These are phyloP conservation scores for Conoideocrella luteorostrata DNA, from an alignment of 2,329 filamentous ascomycete species.

Conservation along the genomic window DNA sequence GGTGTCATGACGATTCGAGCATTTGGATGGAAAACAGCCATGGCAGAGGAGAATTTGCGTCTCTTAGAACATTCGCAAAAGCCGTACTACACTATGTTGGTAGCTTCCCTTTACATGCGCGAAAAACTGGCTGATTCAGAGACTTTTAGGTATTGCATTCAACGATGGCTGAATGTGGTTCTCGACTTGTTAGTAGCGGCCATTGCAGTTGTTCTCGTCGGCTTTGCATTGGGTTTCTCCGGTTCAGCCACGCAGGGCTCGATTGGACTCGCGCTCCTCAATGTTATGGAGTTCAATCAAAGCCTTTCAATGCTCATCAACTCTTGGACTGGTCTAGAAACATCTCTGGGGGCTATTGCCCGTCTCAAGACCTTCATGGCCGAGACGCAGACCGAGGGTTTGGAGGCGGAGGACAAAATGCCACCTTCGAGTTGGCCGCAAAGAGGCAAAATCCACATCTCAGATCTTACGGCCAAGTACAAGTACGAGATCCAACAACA, in stretches of 20 bases:
- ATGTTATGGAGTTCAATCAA: conserved; percentile 5
- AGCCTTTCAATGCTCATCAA: conserved; percentile 2
- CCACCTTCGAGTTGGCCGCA: conserved; percentile 18
- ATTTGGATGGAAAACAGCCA: conserved; percentile 9
- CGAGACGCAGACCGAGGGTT: conserved; percentile 4
- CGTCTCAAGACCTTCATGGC: conserved; percentile 16
- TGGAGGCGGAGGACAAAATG: background rate
- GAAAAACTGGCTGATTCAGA: too few relatives aligned
- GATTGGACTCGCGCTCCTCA: conserved; percentile 4
- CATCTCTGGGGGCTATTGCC: conserved; percentile 9
- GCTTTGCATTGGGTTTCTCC: conserved; percentile 1
- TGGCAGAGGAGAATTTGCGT: conserved; percentile 1
- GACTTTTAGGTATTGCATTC: conserved; percentile 10
- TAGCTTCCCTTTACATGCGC: background rate
- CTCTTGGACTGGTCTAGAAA: conserved; percentile 9
- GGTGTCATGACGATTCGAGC: conserved; percentile 11
- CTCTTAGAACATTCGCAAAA: conserved; percentile 11
- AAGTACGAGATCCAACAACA: too few relatives aligned
- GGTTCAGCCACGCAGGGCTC: conserved; percentile 2
- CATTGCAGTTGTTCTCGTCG: conserved; percentile 10
- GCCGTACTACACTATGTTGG: conserved; percentile 8
- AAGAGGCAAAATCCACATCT: conserved; percentile 18
- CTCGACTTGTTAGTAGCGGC: conserved; percentile 7
- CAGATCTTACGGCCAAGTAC: conserved; percentile 21
- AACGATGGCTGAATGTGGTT: conserved; percentile 11